Percentiles rank a stretch among this genome's conserved stretches.
These are phyloP conservation scores for Sclerotinia minor DNA, from an alignment of 2,329 filamentous ascomycete genomes.

Conservation along the genomic window DNA sequence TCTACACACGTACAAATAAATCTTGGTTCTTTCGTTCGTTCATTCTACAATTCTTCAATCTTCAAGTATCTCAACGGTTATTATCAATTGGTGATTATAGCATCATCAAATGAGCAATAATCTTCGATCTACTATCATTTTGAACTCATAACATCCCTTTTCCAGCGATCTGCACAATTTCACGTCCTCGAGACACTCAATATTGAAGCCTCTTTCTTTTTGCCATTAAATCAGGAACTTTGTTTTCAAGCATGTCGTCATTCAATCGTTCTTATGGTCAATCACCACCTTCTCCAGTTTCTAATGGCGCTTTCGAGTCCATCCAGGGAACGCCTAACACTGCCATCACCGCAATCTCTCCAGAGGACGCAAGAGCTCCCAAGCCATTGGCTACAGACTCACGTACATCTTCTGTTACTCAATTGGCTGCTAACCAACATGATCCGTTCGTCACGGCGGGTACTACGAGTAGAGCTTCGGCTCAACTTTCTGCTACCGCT, in stretches of 20 bases:
- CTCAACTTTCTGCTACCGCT: conserved; percentile 64
- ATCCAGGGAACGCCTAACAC: conserved; percentile 65
- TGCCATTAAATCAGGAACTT: background rate
- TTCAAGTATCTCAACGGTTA: background rate
- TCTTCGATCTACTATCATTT: conserved; percentile 1
- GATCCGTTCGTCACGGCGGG: conserved; percentile 53
- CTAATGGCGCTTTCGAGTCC: conserved; percentile 54
- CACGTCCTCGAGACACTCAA: conserved; percentile 6
- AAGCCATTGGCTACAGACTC: conserved; percentile 34
- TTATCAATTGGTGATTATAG: conserved; percentile 5
- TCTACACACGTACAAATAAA: background rate
- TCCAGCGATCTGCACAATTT: conserved; percentile 1
- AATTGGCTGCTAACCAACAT: conserved; percentile 29
- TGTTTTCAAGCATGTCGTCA: conserved; percentile 24
- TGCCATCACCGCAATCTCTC: conserved; percentile 62
- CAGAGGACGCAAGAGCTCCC: conserved; percentile 48
- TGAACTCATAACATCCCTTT: background rate
- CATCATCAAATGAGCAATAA: conserved; percentile 12
- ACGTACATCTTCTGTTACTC: conserved; percentile 34
- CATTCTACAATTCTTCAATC: background rate
- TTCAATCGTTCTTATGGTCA: conserved; percentile 24
- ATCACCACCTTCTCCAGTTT: conserved; percentile 44
- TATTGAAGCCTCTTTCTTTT: conserved; percentile 19
- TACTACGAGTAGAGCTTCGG: conserved; percentile 42
- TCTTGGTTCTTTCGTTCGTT: conserved; percentile 4